phyloP scores from a whole-genome alignment of 1,284 basidiomycete species.

The Xerocomus minutiporus region DNA sequence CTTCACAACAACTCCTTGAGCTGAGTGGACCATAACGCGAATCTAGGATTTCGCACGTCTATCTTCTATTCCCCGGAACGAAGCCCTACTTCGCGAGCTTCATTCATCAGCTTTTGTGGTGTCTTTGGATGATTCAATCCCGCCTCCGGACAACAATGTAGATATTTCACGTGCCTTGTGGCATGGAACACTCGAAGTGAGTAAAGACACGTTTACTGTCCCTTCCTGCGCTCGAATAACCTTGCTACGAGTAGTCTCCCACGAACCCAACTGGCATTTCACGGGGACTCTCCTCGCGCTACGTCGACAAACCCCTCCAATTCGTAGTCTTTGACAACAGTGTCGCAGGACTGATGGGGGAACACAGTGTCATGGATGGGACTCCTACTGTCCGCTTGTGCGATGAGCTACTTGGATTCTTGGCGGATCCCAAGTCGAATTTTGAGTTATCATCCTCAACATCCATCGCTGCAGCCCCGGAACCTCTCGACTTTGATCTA shows the following conservation, averaged over 20 bases:
- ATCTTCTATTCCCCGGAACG: constrained; percentile 54
- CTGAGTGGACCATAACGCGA: neutral
- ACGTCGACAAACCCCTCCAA: constrained; percentile 83
- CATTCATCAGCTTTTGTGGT: constrained; percentile 81
- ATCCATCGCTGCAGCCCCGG: constrained; percentile 25
- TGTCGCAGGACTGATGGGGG: constrained; percentile 81
- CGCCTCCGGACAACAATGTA: constrained; percentile 37
- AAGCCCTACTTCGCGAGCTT: constrained; percentile 62
- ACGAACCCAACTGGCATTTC: constrained; percentile 13
- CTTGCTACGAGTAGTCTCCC: constrained; percentile 9
- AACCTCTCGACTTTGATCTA: constrained; percentile 64
- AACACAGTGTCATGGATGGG: constrained; percentile 91
- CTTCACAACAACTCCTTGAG: neutral
- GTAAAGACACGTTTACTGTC: neutral
- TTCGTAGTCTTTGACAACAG: constrained; percentile 79
- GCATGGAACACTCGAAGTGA: constrained; percentile 55
- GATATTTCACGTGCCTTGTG: constrained; percentile 65
- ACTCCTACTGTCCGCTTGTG: constrained; percentile 58
- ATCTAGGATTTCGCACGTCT: constrained; percentile 61
- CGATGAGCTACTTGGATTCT: constrained; percentile 63
- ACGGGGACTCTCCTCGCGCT: constrained; percentile 63
- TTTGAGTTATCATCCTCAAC: constrained; percentile 39
- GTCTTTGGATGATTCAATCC: constrained; percentile 66
- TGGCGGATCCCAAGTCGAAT: constrained; percentile 58
- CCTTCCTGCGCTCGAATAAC: neutral